Percentiles rank a stretch among this genome's conserved stretches.
phyloP scores from a whole-genome alignment of 2,329 filamentous ascomycete species.

The Talaromyces sp. region DNA sequence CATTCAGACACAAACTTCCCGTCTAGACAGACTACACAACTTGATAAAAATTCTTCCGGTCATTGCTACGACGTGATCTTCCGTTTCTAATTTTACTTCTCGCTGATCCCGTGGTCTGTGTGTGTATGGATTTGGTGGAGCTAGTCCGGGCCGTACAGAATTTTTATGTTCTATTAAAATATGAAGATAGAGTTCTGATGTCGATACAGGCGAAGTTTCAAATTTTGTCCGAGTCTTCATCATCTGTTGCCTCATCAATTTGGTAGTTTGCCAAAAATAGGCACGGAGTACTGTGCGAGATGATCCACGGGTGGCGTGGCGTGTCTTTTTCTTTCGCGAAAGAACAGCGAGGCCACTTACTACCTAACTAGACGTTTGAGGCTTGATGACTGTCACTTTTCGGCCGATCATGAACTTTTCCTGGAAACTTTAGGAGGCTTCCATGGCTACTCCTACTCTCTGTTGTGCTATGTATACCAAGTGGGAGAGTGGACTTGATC shows the following conservation, averaged over 20 bases:
- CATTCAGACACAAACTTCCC: neutral
- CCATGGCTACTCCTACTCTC: neutral
- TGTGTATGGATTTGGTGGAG: neutral
- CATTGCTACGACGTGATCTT: neutral
- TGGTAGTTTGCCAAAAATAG: neutral
- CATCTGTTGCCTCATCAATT: neutral
- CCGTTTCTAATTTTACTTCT: neutral
- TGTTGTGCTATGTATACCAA: neutral
- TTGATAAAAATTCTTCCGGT: neutral
- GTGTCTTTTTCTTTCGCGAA: neutral
- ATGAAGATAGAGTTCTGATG: neutral
- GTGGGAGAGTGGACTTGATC: neutral
- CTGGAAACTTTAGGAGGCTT: neutral
- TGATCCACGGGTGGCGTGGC: neutral
- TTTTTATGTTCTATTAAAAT: neutral
- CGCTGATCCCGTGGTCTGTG: neutral
- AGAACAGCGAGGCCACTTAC: neutral
- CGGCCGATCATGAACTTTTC: neutral
- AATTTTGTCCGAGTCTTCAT: neutral
- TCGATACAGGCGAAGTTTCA: neutral
- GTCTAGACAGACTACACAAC: neutral
- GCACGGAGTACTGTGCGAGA: neutral
- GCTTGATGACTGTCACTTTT: neutral
- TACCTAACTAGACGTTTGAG: no score
- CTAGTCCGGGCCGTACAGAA: neutral